Evolutionary conservation across 2,329 filamentous ascomycete genomes (phyloP), one percentile per base, ranked within the genome.

Genomic region (Cladosporium sp.): DNA sequence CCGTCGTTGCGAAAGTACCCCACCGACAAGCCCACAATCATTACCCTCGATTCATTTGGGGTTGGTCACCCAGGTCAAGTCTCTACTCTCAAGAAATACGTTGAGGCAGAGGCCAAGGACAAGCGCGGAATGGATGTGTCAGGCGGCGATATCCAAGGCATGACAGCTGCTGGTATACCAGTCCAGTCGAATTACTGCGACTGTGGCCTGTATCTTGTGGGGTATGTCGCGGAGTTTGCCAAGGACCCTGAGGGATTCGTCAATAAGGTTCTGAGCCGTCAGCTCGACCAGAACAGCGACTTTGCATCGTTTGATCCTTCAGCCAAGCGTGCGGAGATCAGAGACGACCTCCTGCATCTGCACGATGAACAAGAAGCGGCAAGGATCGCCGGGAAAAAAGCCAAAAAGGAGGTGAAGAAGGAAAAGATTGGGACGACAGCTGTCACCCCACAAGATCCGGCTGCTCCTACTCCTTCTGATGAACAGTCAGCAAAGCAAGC

Each of bases 11-110:
- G 58, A 22, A 77, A 70, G 54, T 72, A 67, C 59, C 67, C 74
- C 30, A 64, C 70, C 0, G 59, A 72, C 6, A 64, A 73, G 55
- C 85, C 90, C 1, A 83, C 84, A 37, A 92, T 97, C 62, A 86
- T 97, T 63, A 91, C 90, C 0, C 82, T 97, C 25, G 94, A 99
- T 72, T 97, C 94, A 0, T 80, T 97, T 1, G 87, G 86, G n/a
- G 67, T 73, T 4, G 47, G 77, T 0, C 90, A 92, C 65, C 78
- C 82, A 1, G 75, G 79, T 0, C 89, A 90, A 5, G 84, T 88
- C 62, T 81, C 73, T 49, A 81, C 82, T 37, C 77, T 99, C 30
- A 92, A 88, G 67, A 82, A 89, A 25, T 97, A 96, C 72, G 78
- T 97, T 5, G 69, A 82, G 6, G 82, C 83, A 50, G 94, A 97